Evolutionary conservation across 2,329 filamentous ascomycete genomes (phyloP).

Genomic region (Fusarium lateritium): DNA sequence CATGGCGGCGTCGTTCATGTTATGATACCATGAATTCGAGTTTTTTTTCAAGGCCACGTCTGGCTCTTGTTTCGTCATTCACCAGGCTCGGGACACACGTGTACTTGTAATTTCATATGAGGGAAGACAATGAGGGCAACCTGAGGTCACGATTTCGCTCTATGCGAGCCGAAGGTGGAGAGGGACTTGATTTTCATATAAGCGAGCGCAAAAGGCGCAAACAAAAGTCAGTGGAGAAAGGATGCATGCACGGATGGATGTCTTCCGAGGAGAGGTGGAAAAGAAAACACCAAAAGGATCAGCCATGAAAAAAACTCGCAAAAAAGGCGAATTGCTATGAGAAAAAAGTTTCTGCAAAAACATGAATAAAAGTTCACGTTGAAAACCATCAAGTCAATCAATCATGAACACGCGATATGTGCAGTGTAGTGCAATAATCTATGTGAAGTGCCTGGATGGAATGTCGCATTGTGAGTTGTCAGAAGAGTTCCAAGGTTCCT

Average conservation of each 20-base stretch:
- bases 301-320: constrained; percentile 47
- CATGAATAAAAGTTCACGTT: constrained; percentile 49
- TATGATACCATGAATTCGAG: constrained; percentile 53
- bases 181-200: constrained; percentile 28
- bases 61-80: constrained; percentile 39
- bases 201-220: constrained; percentile 33
- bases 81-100: constrained; percentile 45
- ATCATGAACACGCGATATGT: constrained; percentile 10
- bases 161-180: constrained; percentile 20
- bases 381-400: constrained; percentile 19
- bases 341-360: constrained; percentile 45
- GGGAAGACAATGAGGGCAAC: constrained; percentile 47
- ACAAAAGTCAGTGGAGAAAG: constrained; percentile 40
- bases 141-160: constrained; percentile 40
- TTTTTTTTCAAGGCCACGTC: constrained; percentile 37
- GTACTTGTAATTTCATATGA: constrained; percentile 48
- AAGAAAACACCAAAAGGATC: constrained; percentile 39
- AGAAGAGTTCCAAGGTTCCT: constrained; percentile 36
- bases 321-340: constrained; percentile 45
- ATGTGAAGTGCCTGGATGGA: not conserved
- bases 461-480: constrained; percentile 32
- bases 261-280: constrained; percentile 4
- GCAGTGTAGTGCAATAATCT: not conserved
- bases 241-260: not conserved
- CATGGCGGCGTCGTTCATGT: constrained; percentile 46